phyloP scores from a whole-genome alignment of 164 flowering plant genomes.

The Protea cynaroides region DNA sequence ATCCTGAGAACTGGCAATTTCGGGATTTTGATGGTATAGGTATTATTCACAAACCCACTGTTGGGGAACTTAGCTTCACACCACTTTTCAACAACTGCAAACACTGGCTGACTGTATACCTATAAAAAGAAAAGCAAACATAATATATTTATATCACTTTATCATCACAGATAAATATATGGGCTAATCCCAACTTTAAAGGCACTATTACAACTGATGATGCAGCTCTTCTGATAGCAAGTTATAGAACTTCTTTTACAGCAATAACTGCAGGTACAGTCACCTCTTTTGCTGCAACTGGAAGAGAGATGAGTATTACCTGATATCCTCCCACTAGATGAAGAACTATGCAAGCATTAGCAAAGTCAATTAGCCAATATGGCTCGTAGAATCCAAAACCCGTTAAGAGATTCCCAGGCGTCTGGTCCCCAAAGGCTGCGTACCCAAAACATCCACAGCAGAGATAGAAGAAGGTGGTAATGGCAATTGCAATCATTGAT shows the following conservation, averaged over 20 bases:
- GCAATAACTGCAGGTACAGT: too few relatives aligned
- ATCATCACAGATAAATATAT: too few relatives aligned
- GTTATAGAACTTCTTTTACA: too few relatives aligned
- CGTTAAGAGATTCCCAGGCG: constrained; percentile 49
- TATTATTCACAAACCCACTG: constrained; percentile 34
- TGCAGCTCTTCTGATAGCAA: too few relatives aligned
- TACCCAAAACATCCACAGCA: constrained; percentile 50
- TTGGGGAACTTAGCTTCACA: constrained; percentile 25
- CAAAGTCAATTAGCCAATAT: constrained; percentile 27
- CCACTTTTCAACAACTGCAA: constrained; percentile 45
- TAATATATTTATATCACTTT: neutral
- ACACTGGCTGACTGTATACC: constrained; percentile 56
- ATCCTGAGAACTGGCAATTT: constrained; percentile 23
- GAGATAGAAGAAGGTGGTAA: constrained; percentile 30
- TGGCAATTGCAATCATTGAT: constrained; percentile 30
- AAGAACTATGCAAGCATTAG: too few relatives aligned
- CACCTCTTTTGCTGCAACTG: too few relatives aligned
- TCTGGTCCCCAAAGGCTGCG: constrained; percentile 41
- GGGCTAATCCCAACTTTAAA: too few relatives aligned
- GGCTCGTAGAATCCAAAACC: constrained; percentile 50
- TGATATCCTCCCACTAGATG: constrained; percentile 49
- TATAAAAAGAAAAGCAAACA: constrained; percentile 4
- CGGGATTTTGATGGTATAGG: constrained; percentile 33
- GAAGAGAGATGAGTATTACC: constrained; percentile 11
- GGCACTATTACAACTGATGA: too few relatives aligned